Evolutionary conservation across 768 basidiomycete species (phyloP).

Genomic region (Lactarius quietus): DNA sequence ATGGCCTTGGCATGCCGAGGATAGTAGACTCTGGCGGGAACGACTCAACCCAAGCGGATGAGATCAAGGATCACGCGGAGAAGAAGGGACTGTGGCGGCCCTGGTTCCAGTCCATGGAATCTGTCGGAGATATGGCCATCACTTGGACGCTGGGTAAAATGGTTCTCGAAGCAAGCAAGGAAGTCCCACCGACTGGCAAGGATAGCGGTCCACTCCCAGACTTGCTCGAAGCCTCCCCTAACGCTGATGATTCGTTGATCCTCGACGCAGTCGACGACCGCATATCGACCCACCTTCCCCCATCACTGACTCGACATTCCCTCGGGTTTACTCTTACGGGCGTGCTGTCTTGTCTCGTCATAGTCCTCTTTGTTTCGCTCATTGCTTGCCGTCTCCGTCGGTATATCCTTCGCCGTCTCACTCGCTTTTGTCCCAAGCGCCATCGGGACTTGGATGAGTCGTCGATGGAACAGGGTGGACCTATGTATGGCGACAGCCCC

Average conservation of each 20-base stretch:
- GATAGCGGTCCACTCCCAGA: conserved; percentile 60
- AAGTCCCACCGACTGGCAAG: conserved; percentile 52
- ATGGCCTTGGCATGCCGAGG: conserved; percentile 92
- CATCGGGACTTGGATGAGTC: conserved; percentile 29
- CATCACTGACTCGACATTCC: conserved; percentile 55
- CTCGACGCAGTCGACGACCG: conserved; percentile 59
- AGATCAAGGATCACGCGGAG: conserved; percentile 71
- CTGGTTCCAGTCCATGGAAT: conserved; percentile 89
- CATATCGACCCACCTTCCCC: conserved; percentile 63
- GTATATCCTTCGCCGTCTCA: conserved; percentile 38
- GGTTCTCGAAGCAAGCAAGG: conserved; percentile 95
- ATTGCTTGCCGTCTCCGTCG: conserved; percentile 57
- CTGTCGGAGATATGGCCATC: conserved; percentile 90
- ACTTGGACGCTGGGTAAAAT: conserved; percentile 99
- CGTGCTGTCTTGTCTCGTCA: conserved; percentile 52
- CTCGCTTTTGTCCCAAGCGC: conserved; percentile 25
- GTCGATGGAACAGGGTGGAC: conserved; percentile 35
- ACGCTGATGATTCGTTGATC: conserved; percentile 49
- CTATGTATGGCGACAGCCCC: conserved; percentile 9
- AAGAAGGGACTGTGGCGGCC: conserved; percentile 80
- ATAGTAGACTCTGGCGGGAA: conserved; percentile 86
- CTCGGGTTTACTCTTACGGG: conserved; percentile 71
- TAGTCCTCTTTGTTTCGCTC: conserved; percentile 42
- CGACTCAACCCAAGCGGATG: conserved; percentile 59
- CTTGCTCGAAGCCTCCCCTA: conserved; percentile 39